These are phyloP conservation scores for Strobilomyces confusus DNA, from an alignment of 768 basidiomycete species.

Conservation along the genomic window DNA sequence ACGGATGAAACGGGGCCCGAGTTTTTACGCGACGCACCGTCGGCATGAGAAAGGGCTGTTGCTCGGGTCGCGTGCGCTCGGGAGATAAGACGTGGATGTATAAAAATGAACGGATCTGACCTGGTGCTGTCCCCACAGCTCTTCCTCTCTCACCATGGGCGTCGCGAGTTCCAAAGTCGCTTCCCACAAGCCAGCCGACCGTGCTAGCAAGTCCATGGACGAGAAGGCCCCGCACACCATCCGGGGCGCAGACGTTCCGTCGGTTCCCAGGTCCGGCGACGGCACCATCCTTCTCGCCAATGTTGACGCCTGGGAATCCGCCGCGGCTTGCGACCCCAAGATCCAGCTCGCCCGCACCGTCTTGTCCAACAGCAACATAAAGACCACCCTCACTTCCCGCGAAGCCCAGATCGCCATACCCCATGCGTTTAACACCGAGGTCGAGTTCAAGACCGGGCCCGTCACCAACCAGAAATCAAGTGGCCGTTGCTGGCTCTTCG, in stretches of 20 bases:
- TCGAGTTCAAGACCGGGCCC: constrained; percentile 80
- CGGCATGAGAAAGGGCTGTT: neutral
- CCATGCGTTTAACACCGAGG: constrained; percentile 78
- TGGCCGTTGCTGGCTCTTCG: constrained; percentile 95
- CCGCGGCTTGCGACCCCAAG: constrained; percentile 53
- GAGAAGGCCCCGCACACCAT: constrained; percentile 18
- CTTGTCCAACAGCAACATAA: constrained; percentile 65
- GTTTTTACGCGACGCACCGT: neutral
- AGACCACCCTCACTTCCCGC: constrained; percentile 59
- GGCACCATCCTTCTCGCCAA: constrained; percentile 59
- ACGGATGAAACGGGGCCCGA: neutral
- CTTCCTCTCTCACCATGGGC: constrained; percentile 22
- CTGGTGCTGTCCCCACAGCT: constrained; percentile 10
- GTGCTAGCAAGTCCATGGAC: constrained; percentile 19
- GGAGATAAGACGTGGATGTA: constrained; percentile 21
- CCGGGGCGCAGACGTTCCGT: neutral
- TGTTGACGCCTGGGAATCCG: constrained; percentile 64
- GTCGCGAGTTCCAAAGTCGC: constrained; percentile 22
- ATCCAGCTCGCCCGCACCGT: constrained; percentile 72
- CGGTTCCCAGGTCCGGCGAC: constrained; percentile 41
- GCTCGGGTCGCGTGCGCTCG: constrained; percentile 10
- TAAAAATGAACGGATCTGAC: constrained; percentile 21
- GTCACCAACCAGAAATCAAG: constrained; percentile 84
- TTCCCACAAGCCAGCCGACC: constrained; percentile 20
- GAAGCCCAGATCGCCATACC: constrained; percentile 55